Evolutionary conservation across 495 filamentous ascomycete genomes (phyloP), one percentile per base, ranked within the genome.

Genomic region (Penicillium subrubescens): DNA sequence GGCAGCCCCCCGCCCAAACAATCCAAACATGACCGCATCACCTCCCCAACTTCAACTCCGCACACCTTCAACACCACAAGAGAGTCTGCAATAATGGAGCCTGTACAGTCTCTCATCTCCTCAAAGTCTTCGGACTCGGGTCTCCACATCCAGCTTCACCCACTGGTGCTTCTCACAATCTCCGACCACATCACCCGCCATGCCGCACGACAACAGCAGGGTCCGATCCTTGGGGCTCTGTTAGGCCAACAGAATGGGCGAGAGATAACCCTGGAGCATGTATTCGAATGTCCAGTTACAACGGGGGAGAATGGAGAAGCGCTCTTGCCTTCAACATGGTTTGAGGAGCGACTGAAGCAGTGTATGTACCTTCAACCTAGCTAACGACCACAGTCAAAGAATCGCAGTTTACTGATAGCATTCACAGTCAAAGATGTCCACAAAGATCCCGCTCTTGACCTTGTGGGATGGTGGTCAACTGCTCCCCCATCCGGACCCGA

Each of bases 101-200:
- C 72, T 17, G 21, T 67, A 23, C 81, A 81, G 29, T 81, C 85
- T 11, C 82, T 91, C 33, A 70, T 91, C 35, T 90, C 88, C 1
- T 81, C 79, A 11, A 84, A 89, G 69, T 86, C 90, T 11, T 91
- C 93, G 61, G 87, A 89, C 67, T 92, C 91, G 15, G 88, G 90
- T 25, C 87, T 96, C 19, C 87, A 91, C 67, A 88, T 94, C 33
- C 89, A 92, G 68, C 88, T 99, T 5, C 95, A 99, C 72, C 95
- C 95, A 46, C 88, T 99, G 11, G 92, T 96, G 34, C 88, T 98
- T 57, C 92, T 99, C 77, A 96, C 91, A 21, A 94, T 99, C 64
- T 97, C 94, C 57, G 95, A 99, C 80, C 94, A 93, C 76, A 93
- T 97, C 74, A 96, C 94, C 46, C 87, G 95, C 57, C 93, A 95